phyloP scores from a whole-genome alignment of 768 basidiomycete genomes.

The Gyrodon lividus region DNA sequence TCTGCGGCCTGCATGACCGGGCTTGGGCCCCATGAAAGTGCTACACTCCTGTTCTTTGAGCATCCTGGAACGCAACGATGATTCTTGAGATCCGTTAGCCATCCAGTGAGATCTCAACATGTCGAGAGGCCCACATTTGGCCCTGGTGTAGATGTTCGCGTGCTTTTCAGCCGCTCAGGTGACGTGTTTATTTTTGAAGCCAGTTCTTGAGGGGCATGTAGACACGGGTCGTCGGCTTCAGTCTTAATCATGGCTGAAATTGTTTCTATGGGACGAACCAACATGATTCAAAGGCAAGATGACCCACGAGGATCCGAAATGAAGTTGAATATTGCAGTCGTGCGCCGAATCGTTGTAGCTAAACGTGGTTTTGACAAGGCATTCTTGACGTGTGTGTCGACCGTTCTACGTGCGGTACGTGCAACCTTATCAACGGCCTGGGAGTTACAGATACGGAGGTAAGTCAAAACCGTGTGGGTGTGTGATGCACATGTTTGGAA shows the following conservation, averaged over 20 bases:
- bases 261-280: slow-evolving; percentile 12
- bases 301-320: slow-evolving; percentile 61
- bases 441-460: not conserved
- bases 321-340: slow-evolving; percentile 73
- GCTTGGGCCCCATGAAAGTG: slow-evolving; percentile 6
- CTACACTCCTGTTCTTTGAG: slow-evolving; percentile 5
- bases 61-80: not conserved
- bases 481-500: slow-evolving; percentile 3
- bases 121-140: slow-evolving; percentile 20
- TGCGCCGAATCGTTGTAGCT: slow-evolving; percentile 64
- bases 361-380: slow-evolving; percentile 66
- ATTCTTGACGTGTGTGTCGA: slow-evolving; percentile 73
- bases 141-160: slow-evolving; percentile 8
- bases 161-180: slow-evolving; percentile 6
- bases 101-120: slow-evolving; percentile 1
- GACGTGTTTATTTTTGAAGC: slow-evolving; percentile 13
- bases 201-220: slow-evolving; percentile 29
- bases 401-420: slow-evolving; percentile 62
- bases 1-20: slow-evolving; percentile 13
- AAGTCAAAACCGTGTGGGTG: slow-evolving; percentile 6
- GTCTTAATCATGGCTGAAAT: slow-evolving; percentile 51
- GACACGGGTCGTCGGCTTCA: slow-evolving; percentile 44
- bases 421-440: slow-evolving; percentile 72
- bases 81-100: slow-evolving; percentile 19
- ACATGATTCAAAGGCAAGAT: slow-evolving; percentile 7